phyloP scores from a whole-genome alignment of 1,284 basidiomycete species.

The Irpex sp. region DNA sequence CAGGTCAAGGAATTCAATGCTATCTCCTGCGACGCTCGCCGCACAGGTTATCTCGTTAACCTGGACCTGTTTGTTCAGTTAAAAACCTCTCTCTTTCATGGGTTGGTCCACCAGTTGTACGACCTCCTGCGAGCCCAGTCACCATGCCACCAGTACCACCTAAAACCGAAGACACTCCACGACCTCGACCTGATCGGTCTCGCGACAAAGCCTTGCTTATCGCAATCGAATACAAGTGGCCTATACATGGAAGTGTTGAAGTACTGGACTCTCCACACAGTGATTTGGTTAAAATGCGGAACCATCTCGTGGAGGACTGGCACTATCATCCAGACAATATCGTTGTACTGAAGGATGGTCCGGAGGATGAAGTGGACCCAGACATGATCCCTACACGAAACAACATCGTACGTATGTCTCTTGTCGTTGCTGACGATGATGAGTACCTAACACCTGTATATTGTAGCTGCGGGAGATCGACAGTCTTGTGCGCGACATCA shows the following conservation, averaged over 20 bases:
- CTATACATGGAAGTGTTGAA: not conserved
- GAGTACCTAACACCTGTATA: no score
- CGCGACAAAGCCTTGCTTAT: constrained; percentile 10
- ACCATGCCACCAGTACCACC: not conserved
- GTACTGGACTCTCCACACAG: not conserved
- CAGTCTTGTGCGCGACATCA: not conserved
- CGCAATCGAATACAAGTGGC: constrained; percentile 5
- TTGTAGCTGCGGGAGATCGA: constrained; percentile 7
- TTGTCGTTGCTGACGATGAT: no score
- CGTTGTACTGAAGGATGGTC: constrained; percentile 3
- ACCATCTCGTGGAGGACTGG: constrained; percentile 1
- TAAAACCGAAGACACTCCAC: not conserved
- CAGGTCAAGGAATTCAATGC: no score
- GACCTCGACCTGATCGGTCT: not conserved
- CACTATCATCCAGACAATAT: constrained; percentile 7
- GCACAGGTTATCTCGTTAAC: no score
- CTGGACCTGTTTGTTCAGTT: no score
- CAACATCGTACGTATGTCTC: not conserved
- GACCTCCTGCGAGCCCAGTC: no score
- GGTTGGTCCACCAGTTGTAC: no score
- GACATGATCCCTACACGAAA: not conserved
- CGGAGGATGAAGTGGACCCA: not conserved
- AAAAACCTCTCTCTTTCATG: no score
- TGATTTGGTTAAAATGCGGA: not conserved
- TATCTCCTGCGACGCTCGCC: no score